Evolutionary conservation across 768 basidiomycete genomes (phyloP), one percentile per base, ranked within the genome.

Genomic region (Amanita phalloides): DNA sequence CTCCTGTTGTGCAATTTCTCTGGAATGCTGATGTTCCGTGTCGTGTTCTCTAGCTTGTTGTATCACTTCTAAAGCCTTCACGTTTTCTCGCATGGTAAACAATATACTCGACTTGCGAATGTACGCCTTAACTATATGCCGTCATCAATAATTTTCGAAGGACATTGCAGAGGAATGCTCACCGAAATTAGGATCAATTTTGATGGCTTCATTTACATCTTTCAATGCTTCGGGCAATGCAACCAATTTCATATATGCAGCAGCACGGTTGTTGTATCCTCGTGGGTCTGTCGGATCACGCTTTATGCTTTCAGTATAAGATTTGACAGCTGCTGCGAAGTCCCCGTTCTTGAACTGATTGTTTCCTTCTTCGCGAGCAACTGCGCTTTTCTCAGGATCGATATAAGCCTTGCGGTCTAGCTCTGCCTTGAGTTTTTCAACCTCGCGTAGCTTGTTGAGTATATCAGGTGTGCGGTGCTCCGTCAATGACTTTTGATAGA

Each of bases 231-330:
- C 96, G 9, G 93, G 88, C 28, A 98, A 69, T 1, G 96, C 96
- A 39, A 78, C 78, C 37, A 99, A 81, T 72, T 98, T 98, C 69
- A 86, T 90, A 71, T 96, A 97, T 21, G 92, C 94, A 26, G 92
- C 86, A n/a, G 96, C 92, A 45, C 96, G 86, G 72, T 99, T 99
- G 67, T 95, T 98, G 73, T 97, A 99, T 7, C 90, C 93, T 57
- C 86, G 77, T 11, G 95, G 79, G 63, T 99, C 96, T 35, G 68
- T 65, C 38, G 96, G 95, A 61, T 90, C 84, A 46, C 96, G 86
- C 72, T 97, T 97, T 76, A 98, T 96, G 55, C 91, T 87, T 69
- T 99, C 96, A 35, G 88, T 78, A 71, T 99, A 99, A 36, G 77
- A 73, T 71, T 90, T 92, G 58, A 99, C 94, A 0, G 95, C 88